Percentiles rank a stretch among this genome's conserved stretches.
These are phyloP conservation scores for Ganoderma sinense DNA, from an alignment of 1,284 basidiomycete genomes.

Conservation along the genomic window DNA sequence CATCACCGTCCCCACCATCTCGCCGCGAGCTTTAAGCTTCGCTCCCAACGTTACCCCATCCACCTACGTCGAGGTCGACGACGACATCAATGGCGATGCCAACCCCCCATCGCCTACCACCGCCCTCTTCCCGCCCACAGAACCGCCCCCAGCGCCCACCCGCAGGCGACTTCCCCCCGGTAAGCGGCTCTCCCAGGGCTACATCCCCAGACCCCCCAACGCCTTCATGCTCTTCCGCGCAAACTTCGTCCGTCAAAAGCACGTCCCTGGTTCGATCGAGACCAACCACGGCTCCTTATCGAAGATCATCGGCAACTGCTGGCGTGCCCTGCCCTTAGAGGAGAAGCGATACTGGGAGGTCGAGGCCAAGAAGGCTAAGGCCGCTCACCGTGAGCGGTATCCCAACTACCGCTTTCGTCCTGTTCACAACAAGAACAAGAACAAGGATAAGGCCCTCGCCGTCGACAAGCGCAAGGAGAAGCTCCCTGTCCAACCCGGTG, in stretches of 20 bases:
- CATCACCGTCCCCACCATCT: constrained; percentile 43
- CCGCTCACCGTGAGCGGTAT: constrained; percentile 66
- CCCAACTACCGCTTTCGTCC: constrained; percentile 79
- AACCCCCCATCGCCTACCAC: constrained; percentile 38
- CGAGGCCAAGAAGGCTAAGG: constrained; percentile 71
- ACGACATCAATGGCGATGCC: constrained; percentile 38
- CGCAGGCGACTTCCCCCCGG: constrained; percentile 57
- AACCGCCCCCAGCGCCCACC: constrained; percentile 38
- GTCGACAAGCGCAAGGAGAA: constrained; percentile 34
- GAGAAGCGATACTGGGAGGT: constrained; percentile 74
- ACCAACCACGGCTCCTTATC: constrained; percentile 82
- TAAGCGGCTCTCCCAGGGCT: constrained; percentile 66
- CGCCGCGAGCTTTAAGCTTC: constrained; percentile 66
- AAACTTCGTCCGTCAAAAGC: constrained; percentile 83
- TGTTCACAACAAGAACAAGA: constrained; percentile 66
- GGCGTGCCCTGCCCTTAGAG: constrained; percentile 69
- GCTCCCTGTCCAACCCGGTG: constrained; percentile 47
- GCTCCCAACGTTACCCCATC: constrained; percentile 77
- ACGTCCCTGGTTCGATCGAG: constrained; percentile 86
- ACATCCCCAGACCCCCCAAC: constrained; percentile 91
- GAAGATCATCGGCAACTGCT: constrained; percentile 78
- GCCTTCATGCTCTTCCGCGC: constrained; percentile 95
- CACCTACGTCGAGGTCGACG: constrained; percentile 60
- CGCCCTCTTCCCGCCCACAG: constrained; percentile 44
- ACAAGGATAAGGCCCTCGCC: constrained; percentile 43